A percentile compares a stretch with the other conserved stretches of the same genome.
phyloP scores from a whole-genome alignment of 2,329 filamentous ascomycete species.

The Fusarium sublunatum region DNA sequence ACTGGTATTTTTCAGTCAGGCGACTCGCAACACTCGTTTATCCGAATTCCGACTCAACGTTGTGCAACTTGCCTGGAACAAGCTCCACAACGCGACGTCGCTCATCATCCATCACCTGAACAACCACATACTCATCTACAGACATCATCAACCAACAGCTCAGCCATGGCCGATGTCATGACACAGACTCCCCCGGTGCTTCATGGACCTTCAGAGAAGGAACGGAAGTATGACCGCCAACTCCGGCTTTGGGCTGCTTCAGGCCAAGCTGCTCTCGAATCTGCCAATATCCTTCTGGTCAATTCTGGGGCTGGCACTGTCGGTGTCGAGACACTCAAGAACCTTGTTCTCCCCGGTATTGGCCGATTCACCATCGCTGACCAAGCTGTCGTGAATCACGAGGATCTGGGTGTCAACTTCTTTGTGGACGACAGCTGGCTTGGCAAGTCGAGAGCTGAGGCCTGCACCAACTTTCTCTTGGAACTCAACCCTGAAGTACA shows the following conservation, averaged over 20 bases:
- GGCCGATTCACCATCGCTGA: slow-evolving; percentile 94
- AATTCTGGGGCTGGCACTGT: slow-evolving; percentile 89
- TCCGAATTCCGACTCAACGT: neutral
- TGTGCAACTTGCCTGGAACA: slow-evolving; percentile 1
- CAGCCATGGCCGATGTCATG: slow-evolving; percentile 48
- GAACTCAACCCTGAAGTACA: slow-evolving; percentile 95
- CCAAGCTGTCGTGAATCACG: slow-evolving; percentile 77
- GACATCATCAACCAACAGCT: slow-evolving; percentile 4
- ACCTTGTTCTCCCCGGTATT: slow-evolving; percentile 93
- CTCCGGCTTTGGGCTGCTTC: slow-evolving; percentile 94
- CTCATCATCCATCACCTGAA: slow-evolving; percentile 12
- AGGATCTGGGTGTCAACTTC: slow-evolving; percentile 95
- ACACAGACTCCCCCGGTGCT: slow-evolving; percentile 51
- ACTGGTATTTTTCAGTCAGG: slow-evolving; percentile 7
- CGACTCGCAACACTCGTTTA: slow-evolving; percentile 21
- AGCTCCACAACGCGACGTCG: slow-evolving; percentile 3
- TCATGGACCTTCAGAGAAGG: slow-evolving; percentile 68
- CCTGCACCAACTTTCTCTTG: slow-evolving; percentile 78
- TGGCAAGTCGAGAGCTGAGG: slow-evolving; percentile 81
- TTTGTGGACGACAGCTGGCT: slow-evolving; percentile 85
- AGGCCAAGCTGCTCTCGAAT: slow-evolving; percentile 89
- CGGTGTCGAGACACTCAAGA: slow-evolving; percentile 93
- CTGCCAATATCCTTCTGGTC: slow-evolving; percentile 89
- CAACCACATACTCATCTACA: slow-evolving; percentile 1
- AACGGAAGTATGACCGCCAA: slow-evolving; percentile 92